Base-by-base conservation (phyloP, 352 stramenopile genomes). In the Elongisporangium senticosum region DNA sequence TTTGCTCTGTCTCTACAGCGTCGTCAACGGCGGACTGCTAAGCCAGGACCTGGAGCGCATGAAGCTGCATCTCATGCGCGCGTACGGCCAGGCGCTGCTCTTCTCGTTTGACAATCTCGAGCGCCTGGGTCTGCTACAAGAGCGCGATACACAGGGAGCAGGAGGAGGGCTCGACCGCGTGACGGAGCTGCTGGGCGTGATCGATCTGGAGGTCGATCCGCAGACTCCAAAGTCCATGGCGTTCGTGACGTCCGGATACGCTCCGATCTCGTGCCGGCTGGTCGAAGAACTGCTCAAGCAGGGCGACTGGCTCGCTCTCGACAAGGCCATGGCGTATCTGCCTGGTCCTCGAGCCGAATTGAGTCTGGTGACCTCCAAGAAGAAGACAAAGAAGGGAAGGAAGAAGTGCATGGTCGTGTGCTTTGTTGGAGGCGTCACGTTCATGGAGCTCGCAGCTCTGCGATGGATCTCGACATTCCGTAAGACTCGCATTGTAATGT, bases 191-290 rank as follows among this genome's bases (percentile, higher is more conserved):
- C 64, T 90, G 7, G 67, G 64, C 51, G 65, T 77, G 23, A 78
- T 87, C 21, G 77, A 91, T 55, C 24, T 87, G 49, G 66, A 87
- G 19, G 68, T 88, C 26, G 79, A 90, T 49, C 48, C 74, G 2
- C 68, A 83, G 8, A 75, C 79, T 39, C 81, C 78, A 2, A 68
- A 72, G 53, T 83, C 67, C 39, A 62, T 76, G 3, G 79, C 81
- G 15, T 94, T 88, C 21, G 83, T 93, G 15, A 92, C 83, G 0
- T 80, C 73, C 11, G 83, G 85, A 10, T 93, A 91, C 53, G 70
- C 68, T 14, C 83, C 85, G 13, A 81, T 93, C 48, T 86, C 80
- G 37, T 80, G 77, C 52, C 71, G 78, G 15, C 61, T 93, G 1
- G 74, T 93, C 17, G 77, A 92, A 66, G 72, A 88, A 51, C 70